These are phyloP conservation scores for Chalciporus piperatus DNA, from an alignment of 768 basidiomycete species.

Conservation along the genomic window DNA sequence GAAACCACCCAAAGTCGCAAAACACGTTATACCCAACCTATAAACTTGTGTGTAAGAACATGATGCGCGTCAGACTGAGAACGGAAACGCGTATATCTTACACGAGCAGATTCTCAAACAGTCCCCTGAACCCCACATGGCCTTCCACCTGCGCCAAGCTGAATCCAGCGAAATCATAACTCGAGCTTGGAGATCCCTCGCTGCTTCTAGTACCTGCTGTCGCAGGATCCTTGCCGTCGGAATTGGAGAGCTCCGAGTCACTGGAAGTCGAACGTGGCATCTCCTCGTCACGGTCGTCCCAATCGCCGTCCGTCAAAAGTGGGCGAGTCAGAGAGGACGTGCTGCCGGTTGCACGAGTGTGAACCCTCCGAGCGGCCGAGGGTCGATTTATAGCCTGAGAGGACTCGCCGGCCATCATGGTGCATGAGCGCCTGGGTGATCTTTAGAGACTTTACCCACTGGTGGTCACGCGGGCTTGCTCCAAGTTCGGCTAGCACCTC, in stretches of 20 bases:
- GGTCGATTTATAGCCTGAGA: slow-evolving; percentile 15
- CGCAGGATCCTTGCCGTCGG: no score
- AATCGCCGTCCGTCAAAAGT: slow-evolving; percentile 6
- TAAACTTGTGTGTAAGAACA: neutral
- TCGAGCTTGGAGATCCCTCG: neutral
- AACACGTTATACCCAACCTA: slow-evolving; percentile 32
- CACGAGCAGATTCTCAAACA: slow-evolving; percentile 30
- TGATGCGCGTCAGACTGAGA: neutral
- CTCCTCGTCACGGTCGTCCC: neutral
- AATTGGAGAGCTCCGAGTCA: neutral
- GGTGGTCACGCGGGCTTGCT: neutral
- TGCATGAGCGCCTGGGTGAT: neutral
- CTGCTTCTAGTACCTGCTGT: no score
- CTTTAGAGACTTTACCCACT: no score
- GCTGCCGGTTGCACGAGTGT: slow-evolving; percentile 5
- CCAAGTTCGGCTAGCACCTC: neutral
- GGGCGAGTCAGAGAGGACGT: slow-evolving; percentile 17
- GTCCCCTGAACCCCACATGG: slow-evolving; percentile 21
- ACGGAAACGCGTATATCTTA: slow-evolving; percentile 9
- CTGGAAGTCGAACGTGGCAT: neutral
- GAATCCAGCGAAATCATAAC: slow-evolving; percentile 5
- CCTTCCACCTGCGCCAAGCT: slow-evolving; percentile 19
- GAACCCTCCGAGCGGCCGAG: neutral
- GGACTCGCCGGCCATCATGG: neutral
- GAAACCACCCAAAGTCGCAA: slow-evolving; percentile 32